phyloP scores from a whole-genome alignment of 1,139 yeast species.

The Suhomyces anneliseae region DNA sequence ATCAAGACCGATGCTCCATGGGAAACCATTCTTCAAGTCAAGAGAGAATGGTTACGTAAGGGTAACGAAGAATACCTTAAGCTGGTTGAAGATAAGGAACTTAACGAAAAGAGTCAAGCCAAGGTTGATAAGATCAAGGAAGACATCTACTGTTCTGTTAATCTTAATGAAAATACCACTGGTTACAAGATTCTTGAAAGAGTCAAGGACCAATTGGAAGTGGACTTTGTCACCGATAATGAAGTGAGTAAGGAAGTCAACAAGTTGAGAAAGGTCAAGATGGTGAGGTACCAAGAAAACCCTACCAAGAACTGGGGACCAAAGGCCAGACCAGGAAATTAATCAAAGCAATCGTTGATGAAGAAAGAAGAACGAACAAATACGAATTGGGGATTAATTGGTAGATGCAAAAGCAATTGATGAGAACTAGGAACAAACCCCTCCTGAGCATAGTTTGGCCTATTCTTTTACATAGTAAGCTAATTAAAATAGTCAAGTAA shows the following conservation, averaged over 20 bases:
- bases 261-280: conserved; percentile 67
- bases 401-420: no score
- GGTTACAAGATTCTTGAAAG: conserved; percentile 62
- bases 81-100: conserved; percentile 26
- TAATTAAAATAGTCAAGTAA: no score
- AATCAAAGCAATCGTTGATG: neutral
- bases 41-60: conserved; percentile 63
- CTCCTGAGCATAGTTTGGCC: no score
- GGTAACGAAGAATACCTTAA: conserved; percentile 32
- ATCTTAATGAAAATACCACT: conserved; percentile 43
- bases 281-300: conserved; percentile 85
- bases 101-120: conserved; percentile 21
- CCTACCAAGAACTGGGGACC: conserved; percentile 98
- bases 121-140: conserved; percentile 28
- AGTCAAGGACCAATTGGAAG: conserved; percentile 34
- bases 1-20: conserved; percentile 90
- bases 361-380: neutral
- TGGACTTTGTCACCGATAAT: conserved; percentile 51
- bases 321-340: conserved; percentile 60
- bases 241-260: conserved; percentile 57
- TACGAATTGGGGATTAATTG: no score
- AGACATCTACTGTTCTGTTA: conserved; percentile 34
- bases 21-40: conserved; percentile 70
- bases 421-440: no score
- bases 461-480: no score